Base-by-base conservation (phyloP, 2,329 filamentous ascomycete species). In the Fusarium cyanostomum region DNA sequence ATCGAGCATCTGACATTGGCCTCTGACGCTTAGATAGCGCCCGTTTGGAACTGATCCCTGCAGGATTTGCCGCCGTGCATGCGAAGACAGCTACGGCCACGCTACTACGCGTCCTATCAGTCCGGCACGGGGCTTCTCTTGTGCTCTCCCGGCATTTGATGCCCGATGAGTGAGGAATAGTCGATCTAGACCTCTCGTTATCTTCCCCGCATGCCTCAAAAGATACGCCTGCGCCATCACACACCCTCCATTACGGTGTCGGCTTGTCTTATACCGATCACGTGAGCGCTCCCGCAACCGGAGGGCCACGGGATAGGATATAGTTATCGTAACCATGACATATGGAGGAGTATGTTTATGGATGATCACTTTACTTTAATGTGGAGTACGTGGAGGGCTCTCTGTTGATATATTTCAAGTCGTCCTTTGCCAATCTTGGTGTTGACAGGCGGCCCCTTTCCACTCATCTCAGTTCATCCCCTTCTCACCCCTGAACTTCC, bases 201-300 rank as follows among this genome's bases (percentile, higher is more conserved):
- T 64, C 61, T 60, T 45, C 56, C 56, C 61, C 56, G 61, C 56
- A 62, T 45, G 21, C 59, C 55, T 61, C 15, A 27, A 26, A 28
- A 50, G 44, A 55, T 34, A 44, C 31, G 49, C 2, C 16, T 37
- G 30, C 35, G 8, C 45, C 51, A 34, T 51, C 31, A 56, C 58
- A 59, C 62, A 39, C 63, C 63, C 59, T 52, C 49, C 51, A 44
- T 11, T 45, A 45, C 52, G 55, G 53, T 35, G 34, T 42, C 28
- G 28, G 35, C 7, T 30, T 31, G 12, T 11, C 12, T 27, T 8
- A 41, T 10, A 7, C 64, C 64, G 64, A 66, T 66, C 64, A 66
- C 59, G 64, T 66, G 64, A 64, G 42, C 64, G 64, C 64, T 44
- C 24, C 59, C 48, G 52, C 51, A 67, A 56, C 63, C 63, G 63